phyloP scores from a whole-genome alignment of 2,329 filamentous ascomycete genomes.

The Colletotrichum aenigma region DNA sequence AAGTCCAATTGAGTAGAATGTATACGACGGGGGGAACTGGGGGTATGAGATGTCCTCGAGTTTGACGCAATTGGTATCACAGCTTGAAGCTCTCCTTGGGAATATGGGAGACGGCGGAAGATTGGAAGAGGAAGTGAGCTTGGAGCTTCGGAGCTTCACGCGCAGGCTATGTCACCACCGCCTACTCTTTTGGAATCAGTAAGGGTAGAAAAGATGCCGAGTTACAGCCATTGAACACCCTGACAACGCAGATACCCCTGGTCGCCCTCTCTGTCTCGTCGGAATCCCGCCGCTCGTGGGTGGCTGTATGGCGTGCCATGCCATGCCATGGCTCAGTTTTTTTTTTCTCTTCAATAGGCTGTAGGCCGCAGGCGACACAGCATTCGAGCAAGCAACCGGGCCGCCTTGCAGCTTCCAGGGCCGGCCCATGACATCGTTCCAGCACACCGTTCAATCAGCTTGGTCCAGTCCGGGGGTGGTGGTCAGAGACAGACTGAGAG shows the following conservation, averaged over 20 bases:
- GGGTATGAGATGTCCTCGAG: background rate
- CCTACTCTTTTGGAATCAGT: slow-evolving; percentile 7
- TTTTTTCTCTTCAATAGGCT: background rate
- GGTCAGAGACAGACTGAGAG: background rate
- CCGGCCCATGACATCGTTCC: slow-evolving; percentile 11
- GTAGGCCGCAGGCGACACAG: background rate
- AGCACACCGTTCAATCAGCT: background rate
- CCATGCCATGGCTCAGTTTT: background rate
- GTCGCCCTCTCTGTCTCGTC: background rate
- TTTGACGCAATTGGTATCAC: background rate
- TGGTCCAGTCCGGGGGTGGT: background rate
- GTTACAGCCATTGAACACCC: background rate
- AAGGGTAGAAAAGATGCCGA: background rate
- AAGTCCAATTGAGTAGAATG: background rate
- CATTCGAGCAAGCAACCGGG: background rate
- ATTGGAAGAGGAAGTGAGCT: background rate
- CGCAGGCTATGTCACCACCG: background rate
- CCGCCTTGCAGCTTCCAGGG: background rate
- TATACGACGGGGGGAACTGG: background rate
- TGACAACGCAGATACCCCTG: background rate
- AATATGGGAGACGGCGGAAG: background rate
- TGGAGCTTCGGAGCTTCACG: slow-evolving; percentile 10
- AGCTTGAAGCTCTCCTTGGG: background rate
- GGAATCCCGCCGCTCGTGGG: background rate
- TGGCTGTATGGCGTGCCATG: background rate